These are phyloP conservation scores for Colletotrichum chlorophyti DNA, from an alignment of 2,329 filamentous ascomycete genomes.

Conservation along the genomic window DNA sequence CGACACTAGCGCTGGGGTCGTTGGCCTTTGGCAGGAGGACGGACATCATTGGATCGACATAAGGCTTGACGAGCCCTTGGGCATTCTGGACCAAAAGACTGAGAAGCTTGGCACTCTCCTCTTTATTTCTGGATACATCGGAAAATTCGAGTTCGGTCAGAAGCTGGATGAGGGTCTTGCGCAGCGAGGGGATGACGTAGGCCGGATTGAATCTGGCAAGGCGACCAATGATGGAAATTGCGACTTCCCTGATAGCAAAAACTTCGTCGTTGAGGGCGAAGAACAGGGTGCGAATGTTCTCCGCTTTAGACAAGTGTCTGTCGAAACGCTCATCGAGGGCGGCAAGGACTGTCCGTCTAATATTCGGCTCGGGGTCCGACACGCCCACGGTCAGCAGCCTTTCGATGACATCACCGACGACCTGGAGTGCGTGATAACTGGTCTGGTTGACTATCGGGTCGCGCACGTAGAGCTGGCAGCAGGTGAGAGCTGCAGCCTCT, in stretches of 20 bases:
- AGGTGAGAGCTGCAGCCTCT: constrained; percentile 93
- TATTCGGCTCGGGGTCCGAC: constrained; percentile 88
- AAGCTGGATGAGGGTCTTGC: constrained; percentile 95
- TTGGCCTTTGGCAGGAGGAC: constrained; percentile 92
- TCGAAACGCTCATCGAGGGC: constrained; percentile 95
- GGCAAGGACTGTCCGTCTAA: constrained; percentile 84
- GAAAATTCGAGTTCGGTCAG: constrained; percentile 96
- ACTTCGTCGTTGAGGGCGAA: constrained; percentile 95
- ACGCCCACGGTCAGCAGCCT: constrained; percentile 94
- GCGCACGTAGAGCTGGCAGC: constrained; percentile 95
- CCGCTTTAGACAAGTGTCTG: constrained; percentile 93
- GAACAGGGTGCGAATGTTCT: constrained; percentile 95
- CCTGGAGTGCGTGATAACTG: constrained; percentile 94
- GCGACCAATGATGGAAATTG: constrained; percentile 95
- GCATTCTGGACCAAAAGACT: constrained; percentile 93
- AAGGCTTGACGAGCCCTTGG: constrained; percentile 91
- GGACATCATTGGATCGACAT: constrained; percentile 94
- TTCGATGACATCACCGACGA: constrained; percentile 97
- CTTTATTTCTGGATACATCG: constrained; percentile 91
- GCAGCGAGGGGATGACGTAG: constrained; percentile 94
- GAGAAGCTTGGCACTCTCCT: constrained; percentile 92
- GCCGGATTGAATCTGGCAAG: constrained; percentile 91
- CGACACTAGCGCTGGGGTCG: constrained; percentile 85
- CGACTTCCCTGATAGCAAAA: constrained; percentile 90
- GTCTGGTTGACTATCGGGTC: constrained; percentile 99